Conservation (phyloP, 352 stramenopile species). For the Globisporangium emineosum region DNA sequence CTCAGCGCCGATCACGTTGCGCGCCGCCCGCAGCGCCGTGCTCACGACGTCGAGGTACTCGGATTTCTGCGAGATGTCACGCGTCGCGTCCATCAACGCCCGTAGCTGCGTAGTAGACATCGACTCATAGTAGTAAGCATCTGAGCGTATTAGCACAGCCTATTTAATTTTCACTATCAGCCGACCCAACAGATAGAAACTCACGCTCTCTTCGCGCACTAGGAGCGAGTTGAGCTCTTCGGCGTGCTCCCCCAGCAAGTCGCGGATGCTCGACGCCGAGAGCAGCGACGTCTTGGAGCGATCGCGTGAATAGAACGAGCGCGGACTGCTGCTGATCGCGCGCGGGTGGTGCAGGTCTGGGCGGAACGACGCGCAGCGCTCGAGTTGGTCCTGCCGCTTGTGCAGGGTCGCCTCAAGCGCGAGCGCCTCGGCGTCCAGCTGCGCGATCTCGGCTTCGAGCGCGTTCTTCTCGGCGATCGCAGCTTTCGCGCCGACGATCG, state of each 20-base stretch:
- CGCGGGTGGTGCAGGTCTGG: constrained; percentile 20
- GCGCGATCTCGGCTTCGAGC: constrained; percentile 30
- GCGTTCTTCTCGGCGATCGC: constrained; percentile 32
- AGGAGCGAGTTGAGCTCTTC: constrained; percentile 49
- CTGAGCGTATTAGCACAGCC: background rate
- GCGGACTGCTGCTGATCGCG: background rate
- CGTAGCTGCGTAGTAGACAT: constrained; percentile 33
- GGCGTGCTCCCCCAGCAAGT: constrained; percentile 51
- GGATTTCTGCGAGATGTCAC: constrained; percentile 55
- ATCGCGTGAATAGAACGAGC: constrained; percentile 23
- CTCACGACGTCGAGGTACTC: constrained; percentile 50
- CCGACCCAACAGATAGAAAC: constrained; percentile 8
- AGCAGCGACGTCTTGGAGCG: constrained; percentile 45
- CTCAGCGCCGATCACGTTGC: constrained; percentile 46
- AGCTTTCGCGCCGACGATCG: constrained; percentile 27
- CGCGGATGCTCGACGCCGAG: constrained; percentile 40
- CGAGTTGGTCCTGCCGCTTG: constrained; percentile 53
- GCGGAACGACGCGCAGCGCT: constrained; percentile 36
- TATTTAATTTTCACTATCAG: background rate
- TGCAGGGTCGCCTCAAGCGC: constrained; percentile 40
- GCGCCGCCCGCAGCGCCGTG: constrained; percentile 48
- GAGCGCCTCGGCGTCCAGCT: constrained; percentile 34
- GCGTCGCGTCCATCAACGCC: constrained; percentile 57
- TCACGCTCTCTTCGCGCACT: constrained; percentile 50
- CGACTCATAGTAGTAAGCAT: background rate